A percentile compares a stretch with the other conserved stretches of the same genome.
phyloP scores from a whole-genome alignment of 257 asterid species.

The Orobanche coerulescens region DNA sequence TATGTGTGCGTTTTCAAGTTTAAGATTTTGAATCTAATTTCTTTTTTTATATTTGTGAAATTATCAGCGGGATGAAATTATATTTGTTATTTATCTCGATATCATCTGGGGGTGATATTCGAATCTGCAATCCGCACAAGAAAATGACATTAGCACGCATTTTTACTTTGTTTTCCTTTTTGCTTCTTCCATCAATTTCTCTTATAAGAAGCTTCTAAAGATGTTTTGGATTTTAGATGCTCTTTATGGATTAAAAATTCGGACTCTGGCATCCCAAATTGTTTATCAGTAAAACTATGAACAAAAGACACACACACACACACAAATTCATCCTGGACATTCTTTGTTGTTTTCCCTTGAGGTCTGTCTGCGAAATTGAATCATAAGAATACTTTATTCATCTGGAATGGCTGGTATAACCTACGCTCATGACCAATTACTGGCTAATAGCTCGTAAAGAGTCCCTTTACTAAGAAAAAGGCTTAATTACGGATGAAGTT shows the following conservation, averaged over 20 bases:
- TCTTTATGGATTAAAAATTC: too few relatives aligned
- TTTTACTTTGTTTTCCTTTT: not conserved
- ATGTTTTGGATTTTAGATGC: not conserved
- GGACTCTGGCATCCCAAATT: too few relatives aligned
- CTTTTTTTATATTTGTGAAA: not conserved
- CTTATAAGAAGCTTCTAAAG: not conserved
- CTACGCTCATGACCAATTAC: not conserved
- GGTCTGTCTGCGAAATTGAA: not conserved
- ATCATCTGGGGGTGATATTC: not conserved
- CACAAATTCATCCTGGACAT: constrained; percentile 2
- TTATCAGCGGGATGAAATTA: not conserved
- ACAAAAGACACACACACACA: not conserved
- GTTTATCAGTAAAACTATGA: too few relatives aligned
- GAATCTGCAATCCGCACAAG: not conserved
- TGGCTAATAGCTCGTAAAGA: not conserved
- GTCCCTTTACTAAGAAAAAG: not conserved
- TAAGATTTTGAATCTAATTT: not conserved
- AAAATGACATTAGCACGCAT: not conserved
- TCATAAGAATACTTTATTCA: not conserved
- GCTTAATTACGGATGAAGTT: not conserved
- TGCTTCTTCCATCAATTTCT: not conserved
- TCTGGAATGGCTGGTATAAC: not conserved
- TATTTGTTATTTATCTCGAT: not conserved
- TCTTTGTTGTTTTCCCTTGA: not conserved
- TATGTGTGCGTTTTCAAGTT: constrained; percentile 1